phyloP scores from a whole-genome alignment of 2,329 filamentous ascomycete genomes.

The Calonectria hawksworthii region DNA sequence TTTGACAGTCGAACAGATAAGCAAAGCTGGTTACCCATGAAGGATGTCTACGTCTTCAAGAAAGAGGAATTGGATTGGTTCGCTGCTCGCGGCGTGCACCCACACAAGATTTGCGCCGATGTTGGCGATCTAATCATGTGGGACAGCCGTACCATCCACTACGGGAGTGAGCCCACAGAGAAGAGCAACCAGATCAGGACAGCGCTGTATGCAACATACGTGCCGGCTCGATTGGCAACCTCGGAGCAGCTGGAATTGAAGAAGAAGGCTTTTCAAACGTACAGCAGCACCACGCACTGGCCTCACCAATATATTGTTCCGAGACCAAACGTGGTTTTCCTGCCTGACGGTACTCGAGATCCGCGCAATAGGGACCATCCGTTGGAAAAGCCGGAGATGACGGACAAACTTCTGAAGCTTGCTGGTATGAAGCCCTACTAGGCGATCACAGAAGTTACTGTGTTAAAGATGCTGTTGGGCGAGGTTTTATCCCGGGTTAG shows the following conservation, averaged over 20 bases:
- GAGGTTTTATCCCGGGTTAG: no score
- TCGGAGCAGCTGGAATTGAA: background rate
- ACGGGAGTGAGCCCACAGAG: background rate
- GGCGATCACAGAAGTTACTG: no score
- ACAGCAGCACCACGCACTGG: background rate
- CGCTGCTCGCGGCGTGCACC: background rate
- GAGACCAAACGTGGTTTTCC: background rate
- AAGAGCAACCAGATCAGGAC: background rate
- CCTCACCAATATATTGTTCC: background rate
- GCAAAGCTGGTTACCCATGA: background rate
- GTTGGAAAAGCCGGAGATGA: background rate
- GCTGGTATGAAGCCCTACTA: background rate
- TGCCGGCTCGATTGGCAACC: background rate
- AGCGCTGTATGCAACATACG: background rate
- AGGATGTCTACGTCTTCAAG: background rate
- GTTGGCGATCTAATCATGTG: background rate
- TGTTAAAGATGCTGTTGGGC: no score
- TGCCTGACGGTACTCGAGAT: background rate
- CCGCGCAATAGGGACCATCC: background rate
- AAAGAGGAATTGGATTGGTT: background rate
- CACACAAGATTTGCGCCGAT: background rate
- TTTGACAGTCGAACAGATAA: slow-evolving; percentile 4
- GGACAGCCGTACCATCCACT: background rate
- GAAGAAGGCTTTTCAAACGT: background rate
- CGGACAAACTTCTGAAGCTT: background rate